Percentiles rank a stretch among this genome's conserved stretches.
phyloP scores from a whole-genome alignment of 345 rosid genomes.

The Aquilaria sinensis region DNA sequence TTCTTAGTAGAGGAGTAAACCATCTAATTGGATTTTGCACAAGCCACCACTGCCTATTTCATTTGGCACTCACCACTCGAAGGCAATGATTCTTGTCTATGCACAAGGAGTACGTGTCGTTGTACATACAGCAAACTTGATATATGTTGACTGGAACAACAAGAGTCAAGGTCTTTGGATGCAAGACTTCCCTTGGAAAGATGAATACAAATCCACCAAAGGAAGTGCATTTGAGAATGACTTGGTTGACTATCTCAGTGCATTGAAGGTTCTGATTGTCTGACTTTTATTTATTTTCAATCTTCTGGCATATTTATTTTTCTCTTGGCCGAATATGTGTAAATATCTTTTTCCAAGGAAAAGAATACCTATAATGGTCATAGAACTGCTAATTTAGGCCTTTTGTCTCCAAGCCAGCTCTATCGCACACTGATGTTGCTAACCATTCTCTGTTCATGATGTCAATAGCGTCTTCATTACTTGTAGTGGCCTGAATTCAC shows the following conservation, averaged over 20 bases:
- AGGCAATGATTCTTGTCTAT: constrained; percentile 90
- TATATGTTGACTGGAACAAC: constrained; percentile 93
- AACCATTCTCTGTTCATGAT: background rate
- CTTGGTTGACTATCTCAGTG: constrained; percentile 72
- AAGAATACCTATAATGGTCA: too few relatives aligned
- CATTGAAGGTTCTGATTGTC: constrained; percentile 58
- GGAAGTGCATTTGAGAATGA: constrained; percentile 73
- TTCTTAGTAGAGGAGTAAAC: constrained; percentile 56
- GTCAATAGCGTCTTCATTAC: constrained; percentile 14
- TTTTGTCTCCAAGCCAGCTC: too few relatives aligned
- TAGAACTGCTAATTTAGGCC: background rate
- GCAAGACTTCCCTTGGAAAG: constrained; percentile 99
- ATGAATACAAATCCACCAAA: constrained; percentile 35
- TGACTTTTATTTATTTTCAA: background rate
- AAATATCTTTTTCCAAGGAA: background rate
- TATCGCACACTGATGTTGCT: background rate
- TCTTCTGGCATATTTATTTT: background rate
- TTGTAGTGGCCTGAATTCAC: constrained; percentile 75
- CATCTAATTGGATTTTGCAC: constrained; percentile 80
- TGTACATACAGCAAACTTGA: constrained; percentile 90
- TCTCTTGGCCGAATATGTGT: background rate
- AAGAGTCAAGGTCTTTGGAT: constrained; percentile 98
- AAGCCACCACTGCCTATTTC: constrained; percentile 87
- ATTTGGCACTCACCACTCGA: constrained; percentile 90
- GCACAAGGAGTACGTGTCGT: constrained; percentile 73